A percentile compares a stretch with the other conserved stretches of the same genome.
Conservation (phyloP, 2,329 filamentous ascomycete species). For the Chaetomiaceae sp. region DNA sequence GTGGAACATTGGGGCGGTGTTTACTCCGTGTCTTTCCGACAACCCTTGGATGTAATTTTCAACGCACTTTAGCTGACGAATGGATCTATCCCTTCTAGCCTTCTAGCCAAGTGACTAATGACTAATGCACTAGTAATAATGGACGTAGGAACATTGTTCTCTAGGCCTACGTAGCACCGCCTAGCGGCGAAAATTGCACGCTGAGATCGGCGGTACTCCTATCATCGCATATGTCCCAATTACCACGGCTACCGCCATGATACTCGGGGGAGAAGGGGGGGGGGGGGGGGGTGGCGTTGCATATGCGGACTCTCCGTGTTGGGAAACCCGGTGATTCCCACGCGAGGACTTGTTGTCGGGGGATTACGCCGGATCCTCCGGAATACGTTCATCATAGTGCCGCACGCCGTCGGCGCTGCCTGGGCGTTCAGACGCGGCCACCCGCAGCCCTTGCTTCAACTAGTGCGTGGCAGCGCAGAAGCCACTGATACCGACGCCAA, state of each 20-base stretch:
- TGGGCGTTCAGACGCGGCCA: constrained; percentile 38
- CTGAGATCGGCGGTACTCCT: constrained; percentile 34
- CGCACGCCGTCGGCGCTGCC: constrained; percentile 36
- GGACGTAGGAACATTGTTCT: constrained; percentile 70
- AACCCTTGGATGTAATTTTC: constrained; percentile 60
- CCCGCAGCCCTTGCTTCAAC: constrained; percentile 33
- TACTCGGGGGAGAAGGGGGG: too few species aligned
- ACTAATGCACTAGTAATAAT: constrained; percentile 42
- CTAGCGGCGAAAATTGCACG: constrained; percentile 28
- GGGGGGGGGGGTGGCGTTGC: constrained; percentile 23
- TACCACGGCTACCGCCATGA: not conserved
- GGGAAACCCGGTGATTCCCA: constrained; percentile 29
- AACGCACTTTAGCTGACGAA: constrained; percentile 54
- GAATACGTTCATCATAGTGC: constrained; percentile 33
- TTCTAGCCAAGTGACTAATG: too few species aligned
- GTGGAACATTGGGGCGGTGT: constrained; percentile 48
- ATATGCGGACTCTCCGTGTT: constrained; percentile 18
- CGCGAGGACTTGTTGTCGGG: constrained; percentile 31
- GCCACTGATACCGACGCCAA: constrained; percentile 40
- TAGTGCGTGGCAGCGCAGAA: constrained; percentile 38
- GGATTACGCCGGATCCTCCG: constrained; percentile 33
- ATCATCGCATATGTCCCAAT: not conserved
- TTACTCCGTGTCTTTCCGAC: constrained; percentile 45
- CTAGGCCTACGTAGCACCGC: constrained; percentile 55
- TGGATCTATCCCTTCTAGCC: constrained; percentile 56